Evolutionary conservation across 768 basidiomycete genomes (phyloP), one percentile per base, ranked within the genome.

Genomic region (Leccinum olivaceopallidum): DNA sequence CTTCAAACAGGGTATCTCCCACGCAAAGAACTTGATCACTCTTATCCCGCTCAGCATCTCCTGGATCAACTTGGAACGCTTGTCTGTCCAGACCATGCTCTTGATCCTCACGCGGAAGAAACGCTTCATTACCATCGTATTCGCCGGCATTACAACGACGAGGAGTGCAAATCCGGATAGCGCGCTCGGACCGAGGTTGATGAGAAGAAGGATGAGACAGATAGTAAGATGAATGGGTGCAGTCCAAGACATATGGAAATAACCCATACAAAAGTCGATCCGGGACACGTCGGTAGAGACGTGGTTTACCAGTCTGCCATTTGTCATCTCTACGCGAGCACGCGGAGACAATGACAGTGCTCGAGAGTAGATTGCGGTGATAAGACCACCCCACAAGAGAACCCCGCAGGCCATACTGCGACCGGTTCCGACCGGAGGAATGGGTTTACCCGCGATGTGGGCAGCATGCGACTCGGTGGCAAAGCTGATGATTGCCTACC

Each of bases 11-110:
- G 95, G 92, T 1, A 74, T 67, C 67, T 94, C 92, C 92, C 92
- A 95, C 6, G 90, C 87, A 73, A 95, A 95, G 72, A 89, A 88
- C 73, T 97, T 97, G 81, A 97, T 90, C 62, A 96, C 83, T 64
- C 92, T 89, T 6, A 37, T 37, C 6, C 37, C 37, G 7, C 37
- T 37, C 37, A 37, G 10, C 16, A 37, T 37, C 16, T 37, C 37
- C 37, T 37, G 37, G 16, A 16, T 37, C 3, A 16, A 37, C 16
- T 37, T 37, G 16, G 37, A 37, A 6, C 37, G 37, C 16, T 37
- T 37, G 37, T 37, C 37, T 16, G 37, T 37, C 37, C 37, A 37
- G 37, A 0, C 0, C 37, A 37, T 37, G 37, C 37, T 37, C 37
- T 37, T 37, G 14, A 37, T 16, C 37, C 95, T 83, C 56, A 89